Conservation (phyloP, 2,329 filamentous ascomycete species). For the Hymenoscyphus linearis region DNA sequence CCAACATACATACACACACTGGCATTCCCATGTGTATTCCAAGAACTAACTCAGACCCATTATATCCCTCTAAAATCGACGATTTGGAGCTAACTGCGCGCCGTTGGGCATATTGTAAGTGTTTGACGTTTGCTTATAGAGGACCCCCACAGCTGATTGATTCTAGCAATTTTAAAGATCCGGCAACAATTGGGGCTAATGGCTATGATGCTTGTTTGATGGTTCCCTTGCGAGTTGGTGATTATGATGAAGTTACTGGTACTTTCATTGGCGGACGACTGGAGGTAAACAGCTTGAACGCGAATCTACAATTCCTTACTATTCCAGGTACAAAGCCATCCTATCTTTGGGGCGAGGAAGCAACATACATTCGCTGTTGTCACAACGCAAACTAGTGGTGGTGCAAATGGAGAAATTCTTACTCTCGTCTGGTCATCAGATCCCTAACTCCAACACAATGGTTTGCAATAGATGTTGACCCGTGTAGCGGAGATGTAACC, state of each 20-base stretch:
- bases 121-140: slow-evolving; percentile 36
- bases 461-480: slow-evolving; percentile 38
- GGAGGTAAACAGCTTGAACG: slow-evolving; percentile 35
- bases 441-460: slow-evolving; percentile 30
- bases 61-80: background rate
- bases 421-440: slow-evolving; percentile 32
- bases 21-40: background rate
- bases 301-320: background rate
- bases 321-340: background rate
- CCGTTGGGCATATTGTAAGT: background rate
- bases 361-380: slow-evolving; percentile 37
- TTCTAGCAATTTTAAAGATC: slow-evolving; percentile 11
- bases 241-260: slow-evolving; percentile 38
- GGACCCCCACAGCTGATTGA: background rate
- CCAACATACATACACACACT: slow-evolving; percentile 39
- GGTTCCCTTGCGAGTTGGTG: slow-evolving; percentile 38
- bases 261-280: slow-evolving; percentile 31
- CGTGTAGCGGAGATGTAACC: slow-evolving; percentile 37
- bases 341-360: background rate
- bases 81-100: background rate
- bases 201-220: slow-evolving; percentile 35
- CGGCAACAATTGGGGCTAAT: slow-evolving; percentile 6
- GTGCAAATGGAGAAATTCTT: slow-evolving; percentile 34
- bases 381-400: slow-evolving; percentile 24
- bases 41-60: background rate